Evolutionary conservation across 2,329 filamentous ascomycete genomes (phyloP), one percentile per base, ranked within the genome.

Genomic region (Xylaria sp.): DNA sequence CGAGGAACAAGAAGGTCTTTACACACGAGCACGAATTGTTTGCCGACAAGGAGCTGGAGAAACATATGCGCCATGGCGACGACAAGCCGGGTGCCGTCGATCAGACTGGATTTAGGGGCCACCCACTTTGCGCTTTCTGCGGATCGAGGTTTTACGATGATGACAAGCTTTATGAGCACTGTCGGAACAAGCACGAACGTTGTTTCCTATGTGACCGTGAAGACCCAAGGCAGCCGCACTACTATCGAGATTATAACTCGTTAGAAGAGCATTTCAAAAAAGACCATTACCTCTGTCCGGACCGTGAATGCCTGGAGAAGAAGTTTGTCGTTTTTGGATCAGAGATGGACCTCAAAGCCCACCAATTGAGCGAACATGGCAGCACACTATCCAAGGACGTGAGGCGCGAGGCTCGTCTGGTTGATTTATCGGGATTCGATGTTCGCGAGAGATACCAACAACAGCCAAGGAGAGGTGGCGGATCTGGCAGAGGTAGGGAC

Each of bases 21-120:
- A 97, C 95, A 1, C 95, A 99, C 78, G 95, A 99, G 78, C 95
- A 99, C 75, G 92, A 96, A 66, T 84, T 99, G 1, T 98, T 97
- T 76, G 90, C 91, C 0, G 85, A 88, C 65, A 86, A 89, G 66
- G 92, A 94, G 69, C 82, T 98, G 52, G 88, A 91, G 69, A 91
- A 87, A 71, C 95, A 99, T 76, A 96, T 98, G 84, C 91, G 87
- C 65, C 88, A 90, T 66, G 95, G 95, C 61, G 95, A 99, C 72
- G 92, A 98, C 75, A 90, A 90, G 67, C 94, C 94, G 3, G 94
- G 95, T 35, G 90, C 94, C 0, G 82, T 91, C 38, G 92, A 97
- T 71, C 95, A 98, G 80, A 97, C 92, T 28, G 95, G 95, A 0
- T 99, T 99, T 80, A 95, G 91, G 75, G 95, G 95, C 8, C 95